Conservation (phyloP, 768 basidiomycete genomes). For the Cyclocybe cylindracea region DNA sequence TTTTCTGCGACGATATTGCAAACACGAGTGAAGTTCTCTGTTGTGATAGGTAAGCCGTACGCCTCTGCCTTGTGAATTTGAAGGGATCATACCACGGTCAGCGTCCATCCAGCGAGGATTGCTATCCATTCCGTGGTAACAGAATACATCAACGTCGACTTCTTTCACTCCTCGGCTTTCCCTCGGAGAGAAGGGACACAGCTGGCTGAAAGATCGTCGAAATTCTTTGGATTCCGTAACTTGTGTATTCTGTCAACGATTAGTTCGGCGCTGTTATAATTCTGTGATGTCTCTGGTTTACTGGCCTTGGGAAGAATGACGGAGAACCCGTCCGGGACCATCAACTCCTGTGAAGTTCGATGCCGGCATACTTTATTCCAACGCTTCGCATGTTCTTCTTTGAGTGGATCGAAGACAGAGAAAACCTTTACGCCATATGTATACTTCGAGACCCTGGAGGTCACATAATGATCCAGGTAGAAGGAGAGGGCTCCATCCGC, state of each 20-base stretch:
- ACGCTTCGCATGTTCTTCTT: slow-evolving; percentile 41
- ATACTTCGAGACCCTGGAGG: slow-evolving; percentile 16
- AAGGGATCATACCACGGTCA: slow-evolving; percentile 5
- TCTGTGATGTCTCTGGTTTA: too few species aligned
- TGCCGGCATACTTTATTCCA: slow-evolving; percentile 22
- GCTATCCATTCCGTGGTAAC: background rate
- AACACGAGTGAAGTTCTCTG: background rate
- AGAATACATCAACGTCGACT: too few species aligned
- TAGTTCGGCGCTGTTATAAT: too few species aligned
- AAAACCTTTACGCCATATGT: too few species aligned
- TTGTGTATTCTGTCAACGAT: slow-evolving; percentile 30
- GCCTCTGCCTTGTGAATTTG: too few species aligned
- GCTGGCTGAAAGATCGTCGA: slow-evolving; percentile 6
- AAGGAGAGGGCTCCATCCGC: slow-evolving; percentile 22
- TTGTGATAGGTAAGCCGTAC: too few species aligned
- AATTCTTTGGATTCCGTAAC: slow-evolving; percentile 42
- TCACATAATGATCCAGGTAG: slow-evolving; percentile 25
- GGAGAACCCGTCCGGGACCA: slow-evolving; percentile 34
- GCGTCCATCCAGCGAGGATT: slow-evolving; percentile 17
- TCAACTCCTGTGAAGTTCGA: slow-evolving; percentile 28
- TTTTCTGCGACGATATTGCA: slow-evolving; percentile 14
- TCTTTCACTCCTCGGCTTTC: too few species aligned
- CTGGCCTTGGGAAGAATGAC: slow-evolving; percentile 38
- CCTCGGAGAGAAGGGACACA: too few species aligned
- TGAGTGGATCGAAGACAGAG: too few species aligned